Base-by-base conservation (phyloP, 768 basidiomycete species). In the Arthromyces matolae region DNA sequence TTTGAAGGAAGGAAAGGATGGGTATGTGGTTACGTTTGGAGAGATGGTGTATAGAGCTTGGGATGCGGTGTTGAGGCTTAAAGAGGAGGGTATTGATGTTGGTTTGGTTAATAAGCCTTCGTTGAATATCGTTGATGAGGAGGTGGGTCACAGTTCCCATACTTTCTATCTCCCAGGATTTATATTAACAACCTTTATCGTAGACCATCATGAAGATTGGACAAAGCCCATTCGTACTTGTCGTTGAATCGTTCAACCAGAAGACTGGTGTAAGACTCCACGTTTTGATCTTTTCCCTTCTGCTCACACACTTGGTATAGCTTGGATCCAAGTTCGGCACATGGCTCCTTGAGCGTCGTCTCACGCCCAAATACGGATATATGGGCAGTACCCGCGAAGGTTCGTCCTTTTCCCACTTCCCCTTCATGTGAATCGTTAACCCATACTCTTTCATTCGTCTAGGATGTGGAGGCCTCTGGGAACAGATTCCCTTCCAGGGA, bases 61-160 rank as follows among this genome's bases (percentile, higher is more conserved):
- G 69, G 91, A 93, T 60, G 91, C 91, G 12, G 90, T 93, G 35
- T 66, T 90, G 48, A 75, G 81, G 23, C 80, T 81, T 60, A 74
- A 87, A 52, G 68, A 84, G 67, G 68, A 80, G 54, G 90, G 90
- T 3, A 54, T 91, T 42, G 77, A 92, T 58, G 87, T 93, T 39
- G 91, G 90, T 10, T 62, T 93, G 66, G 80, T 93, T 65, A 93
- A 93, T 72, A 93, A 93, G 69, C 73, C 87, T 4, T 84, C 84
- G 22, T 70, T 93, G 56, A 92, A 92, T 64, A 62, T 90, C 22
- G 81, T 93, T 10, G 91, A 93, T 64, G 91, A 93, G 63, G 65
- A 89, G 71, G 81, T 83, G 52, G 44, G 63, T 45, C 31, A 31
- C 18, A 28, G 22, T 42, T 6, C 40, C n/a, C 24, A 18, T 6